Percentiles rank a stretch among this genome's conserved stretches.
Conservation (phyloP, 192 early-diverging fungal genomes). For the Mortierella alpina region DNA sequence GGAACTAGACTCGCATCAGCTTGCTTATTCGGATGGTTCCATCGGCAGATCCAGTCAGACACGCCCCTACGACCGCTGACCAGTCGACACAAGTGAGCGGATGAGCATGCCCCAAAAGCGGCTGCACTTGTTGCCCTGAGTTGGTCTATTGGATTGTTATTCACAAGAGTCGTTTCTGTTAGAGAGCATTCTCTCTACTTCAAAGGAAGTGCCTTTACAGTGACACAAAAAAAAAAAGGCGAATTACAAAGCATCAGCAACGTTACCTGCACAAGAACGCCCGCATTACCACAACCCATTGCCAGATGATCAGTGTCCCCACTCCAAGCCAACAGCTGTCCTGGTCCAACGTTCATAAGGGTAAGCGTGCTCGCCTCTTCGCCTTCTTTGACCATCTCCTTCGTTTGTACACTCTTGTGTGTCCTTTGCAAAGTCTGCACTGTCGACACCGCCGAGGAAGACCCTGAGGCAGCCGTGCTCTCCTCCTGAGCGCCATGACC, state of each 20-base stretch:
- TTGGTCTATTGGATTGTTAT: slow-evolving; percentile 30
- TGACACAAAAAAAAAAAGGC: neutral
- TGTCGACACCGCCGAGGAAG: slow-evolving; percentile 1
- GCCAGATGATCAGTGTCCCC: slow-evolving; percentile 65
- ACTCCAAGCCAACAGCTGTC: slow-evolving; percentile 64
- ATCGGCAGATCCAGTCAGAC: slow-evolving; percentile 61
- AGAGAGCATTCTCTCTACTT: too few species aligned
- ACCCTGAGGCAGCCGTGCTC: neutral
- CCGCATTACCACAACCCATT: slow-evolving; percentile 58
- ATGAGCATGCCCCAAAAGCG: slow-evolving; percentile 55
- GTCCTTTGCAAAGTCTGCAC: neutral
- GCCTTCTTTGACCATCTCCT: neutral
- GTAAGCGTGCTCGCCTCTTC: slow-evolving; percentile 16
- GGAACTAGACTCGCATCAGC: slow-evolving; percentile 54
- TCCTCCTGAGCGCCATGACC: neutral
- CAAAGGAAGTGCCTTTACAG: neutral
- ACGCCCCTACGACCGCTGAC: slow-evolving; percentile 59
- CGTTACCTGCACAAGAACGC: slow-evolving; percentile 60
- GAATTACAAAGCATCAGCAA: neutral
- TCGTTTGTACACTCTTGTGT: slow-evolving; percentile 15
- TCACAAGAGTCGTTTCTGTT: neutral
- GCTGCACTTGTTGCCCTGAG: slow-evolving; percentile 55
- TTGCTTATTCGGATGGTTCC: slow-evolving; percentile 66
- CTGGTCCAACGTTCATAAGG: slow-evolving; percentile 46
- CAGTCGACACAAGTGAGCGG: slow-evolving; percentile 64